phyloP scores from a whole-genome alignment of 805 yeast genomes.

The Lipomyces japonicus region DNA sequence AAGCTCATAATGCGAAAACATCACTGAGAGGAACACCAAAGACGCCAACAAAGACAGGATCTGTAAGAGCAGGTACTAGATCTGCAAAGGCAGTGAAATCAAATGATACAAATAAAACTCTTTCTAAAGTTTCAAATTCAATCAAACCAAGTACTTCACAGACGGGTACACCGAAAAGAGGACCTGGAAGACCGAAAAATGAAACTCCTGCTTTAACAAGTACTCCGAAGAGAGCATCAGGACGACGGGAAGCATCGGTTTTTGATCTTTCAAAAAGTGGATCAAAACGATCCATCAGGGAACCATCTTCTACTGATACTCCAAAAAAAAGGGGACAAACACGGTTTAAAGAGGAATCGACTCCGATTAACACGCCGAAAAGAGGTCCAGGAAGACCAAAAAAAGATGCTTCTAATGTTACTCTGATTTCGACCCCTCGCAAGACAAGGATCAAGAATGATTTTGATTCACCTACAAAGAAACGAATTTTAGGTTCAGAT shows the following conservation, averaged over 20 bases:
- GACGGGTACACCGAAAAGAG: neutral
- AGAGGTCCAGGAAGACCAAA: conserved; percentile 3
- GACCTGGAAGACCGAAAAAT: conserved; percentile 7
- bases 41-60: neutral
- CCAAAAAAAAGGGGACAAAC: neutral
- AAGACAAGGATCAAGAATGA: too few species aligned
- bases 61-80: neutral
- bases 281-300: neutral
- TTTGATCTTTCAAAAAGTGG: neutral
- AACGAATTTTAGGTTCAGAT: neutral
- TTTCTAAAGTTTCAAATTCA: too few species aligned
- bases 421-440: neutral
- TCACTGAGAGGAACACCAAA: neutral
- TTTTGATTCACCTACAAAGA: neutral
- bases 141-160: too few species aligned
- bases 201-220: neutral
- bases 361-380: neutral
- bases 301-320: neutral
- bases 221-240: neutral
- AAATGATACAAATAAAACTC: neutral
- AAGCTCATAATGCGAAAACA: neutral
- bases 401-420: neutral
- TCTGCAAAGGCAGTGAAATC: neutral
- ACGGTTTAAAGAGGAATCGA: too few species aligned
- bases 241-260: neutral